Evolutionary conservation across 768 basidiomycete genomes (phyloP).

Genomic region (Russula sp.): DNA sequence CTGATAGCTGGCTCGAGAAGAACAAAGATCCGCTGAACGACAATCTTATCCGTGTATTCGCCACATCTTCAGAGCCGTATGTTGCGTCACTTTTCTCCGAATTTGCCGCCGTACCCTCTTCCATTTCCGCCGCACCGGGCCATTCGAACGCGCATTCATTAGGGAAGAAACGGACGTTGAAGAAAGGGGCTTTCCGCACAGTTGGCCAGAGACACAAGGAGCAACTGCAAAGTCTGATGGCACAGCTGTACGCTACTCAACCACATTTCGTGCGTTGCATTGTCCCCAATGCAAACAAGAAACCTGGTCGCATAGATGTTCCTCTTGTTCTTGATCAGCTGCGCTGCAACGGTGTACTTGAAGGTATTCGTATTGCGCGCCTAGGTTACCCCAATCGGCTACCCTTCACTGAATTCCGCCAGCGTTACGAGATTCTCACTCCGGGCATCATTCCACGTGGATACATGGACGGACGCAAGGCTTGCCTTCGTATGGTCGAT

Average conservation of each 20-base stretch:
- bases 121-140: slow-evolving; percentile 38
- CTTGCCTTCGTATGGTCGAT: slow-evolving; percentile 86
- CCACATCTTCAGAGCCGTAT: slow-evolving; percentile 76
- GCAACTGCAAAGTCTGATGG: slow-evolving; percentile 88
- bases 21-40: slow-evolving; percentile 99
- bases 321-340: slow-evolving; percentile 95
- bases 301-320: slow-evolving; percentile 86
- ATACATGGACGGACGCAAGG: slow-evolving; percentile 97
- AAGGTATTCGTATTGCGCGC: slow-evolving; percentile 96
- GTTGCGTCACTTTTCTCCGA: slow-evolving; percentile 84
- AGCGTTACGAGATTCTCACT: slow-evolving; percentile 93
- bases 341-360: slow-evolving; percentile 97
- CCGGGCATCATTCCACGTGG: slow-evolving; percentile 91
- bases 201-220: slow-evolving; percentile 95
- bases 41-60: slow-evolving; percentile 85
- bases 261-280: slow-evolving; percentile 99
- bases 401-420: slow-evolving; percentile 95
- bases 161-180: slow-evolving; percentile 70
- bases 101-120: slow-evolving; percentile 50
- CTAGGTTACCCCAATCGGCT: slow-evolving; percentile 96
- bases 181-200: slow-evolving; percentile 96
- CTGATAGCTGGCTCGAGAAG: slow-evolving; percentile 97
- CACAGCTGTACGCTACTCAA: slow-evolving; percentile 87
- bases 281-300: slow-evolving; percentile 90
- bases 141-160: slow-evolving; percentile 45